Evolutionary conservation across 306 rosid genomes (phyloP).

Genomic region (Trichosanthes cucumerina): DNA sequence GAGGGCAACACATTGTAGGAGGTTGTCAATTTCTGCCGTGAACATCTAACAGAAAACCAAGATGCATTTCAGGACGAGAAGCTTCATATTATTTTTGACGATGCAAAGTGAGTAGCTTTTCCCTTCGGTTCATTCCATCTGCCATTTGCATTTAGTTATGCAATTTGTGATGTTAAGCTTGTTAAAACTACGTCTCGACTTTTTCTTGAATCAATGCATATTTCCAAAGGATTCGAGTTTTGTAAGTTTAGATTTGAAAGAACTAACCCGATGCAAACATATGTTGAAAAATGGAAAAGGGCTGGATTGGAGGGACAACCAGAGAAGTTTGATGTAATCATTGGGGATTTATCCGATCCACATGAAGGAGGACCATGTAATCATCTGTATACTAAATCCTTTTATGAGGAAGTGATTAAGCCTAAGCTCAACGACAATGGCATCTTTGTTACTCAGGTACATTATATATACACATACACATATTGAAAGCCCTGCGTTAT

Average conservation of each 20-base stretch:
- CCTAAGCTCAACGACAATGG: slow-evolving; percentile 23
- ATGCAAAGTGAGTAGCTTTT: slow-evolving; percentile 13
- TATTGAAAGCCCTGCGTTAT: not conserved
- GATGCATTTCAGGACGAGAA: slow-evolving; percentile 15
- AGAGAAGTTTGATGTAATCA: slow-evolving; percentile 25
- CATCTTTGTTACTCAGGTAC: slow-evolving; percentile 28
- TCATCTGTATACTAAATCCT: slow-evolving; percentile 19
- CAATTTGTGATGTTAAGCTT: not conserved
- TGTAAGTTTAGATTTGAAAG: not conserved
- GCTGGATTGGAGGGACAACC: slow-evolving; percentile 12
- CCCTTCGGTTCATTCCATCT: not conserved
- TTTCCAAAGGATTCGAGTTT: not conserved
- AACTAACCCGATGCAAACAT: not conserved
- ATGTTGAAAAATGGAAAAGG: slow-evolving; percentile 1
- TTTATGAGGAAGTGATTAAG: slow-evolving; percentile 21
- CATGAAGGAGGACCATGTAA: slow-evolving; percentile 32
- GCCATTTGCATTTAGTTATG: not conserved
- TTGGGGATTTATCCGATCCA: slow-evolving; percentile 26
- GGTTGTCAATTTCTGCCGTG: slow-evolving; percentile 20
- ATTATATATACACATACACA: not conserved
- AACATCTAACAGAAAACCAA: slow-evolving; percentile 15
- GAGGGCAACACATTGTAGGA: slow-evolving; percentile 3
- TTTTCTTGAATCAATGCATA: not conserved
- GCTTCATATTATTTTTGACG: slow-evolving; percentile 20
- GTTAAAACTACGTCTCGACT: not conserved